Percentiles rank a stretch among this genome's conserved stretches.
Evolutionary conservation across 257 asterid species (phyloP).

Genomic region (Solanum piurae): DNA sequence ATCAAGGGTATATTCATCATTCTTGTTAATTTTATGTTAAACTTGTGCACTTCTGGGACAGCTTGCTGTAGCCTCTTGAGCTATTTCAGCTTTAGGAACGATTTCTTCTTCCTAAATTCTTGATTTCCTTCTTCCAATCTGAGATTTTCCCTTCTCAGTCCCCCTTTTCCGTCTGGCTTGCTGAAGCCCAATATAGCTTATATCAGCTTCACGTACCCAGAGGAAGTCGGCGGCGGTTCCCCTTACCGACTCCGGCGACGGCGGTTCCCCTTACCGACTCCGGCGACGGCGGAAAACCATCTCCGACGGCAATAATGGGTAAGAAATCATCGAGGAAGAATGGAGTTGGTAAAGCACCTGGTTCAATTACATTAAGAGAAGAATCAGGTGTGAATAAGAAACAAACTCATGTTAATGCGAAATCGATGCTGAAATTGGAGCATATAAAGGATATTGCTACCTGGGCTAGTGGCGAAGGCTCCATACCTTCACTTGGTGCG

Average conservation of each 20-base stretch:
- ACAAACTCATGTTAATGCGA: slow-evolving; percentile 27
- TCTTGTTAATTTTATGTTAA: too few species aligned
- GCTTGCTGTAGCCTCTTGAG: too few species aligned
- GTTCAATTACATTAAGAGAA: slow-evolving; percentile 35
- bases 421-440: slow-evolving; percentile 61
- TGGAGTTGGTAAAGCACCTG: slow-evolving; percentile 2
- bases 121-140: too few species aligned
- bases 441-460: slow-evolving; percentile 46
- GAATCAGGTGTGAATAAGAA: slow-evolving; percentile 46
- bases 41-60: too few species aligned
- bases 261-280: too few species aligned
- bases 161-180: too few species aligned
- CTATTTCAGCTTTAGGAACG: too few species aligned
- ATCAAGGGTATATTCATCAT: too few species aligned
- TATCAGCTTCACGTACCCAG: neutral
- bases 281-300: neutral
- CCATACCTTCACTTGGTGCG: slow-evolving; percentile 50
- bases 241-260: neutral
- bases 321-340: slow-evolving; percentile 11
- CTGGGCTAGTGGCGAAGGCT: slow-evolving; percentile 39
- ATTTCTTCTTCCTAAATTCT: too few species aligned
- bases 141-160: too few species aligned
- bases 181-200: neutral
- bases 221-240: neutral
- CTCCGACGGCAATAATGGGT: neutral